A percentile compares a stretch with the other conserved stretches of the same genome.
Evolutionary conservation across 2,329 filamentous ascomycete species (phyloP).

Genomic region (Microsporum ferrugineum): DNA sequence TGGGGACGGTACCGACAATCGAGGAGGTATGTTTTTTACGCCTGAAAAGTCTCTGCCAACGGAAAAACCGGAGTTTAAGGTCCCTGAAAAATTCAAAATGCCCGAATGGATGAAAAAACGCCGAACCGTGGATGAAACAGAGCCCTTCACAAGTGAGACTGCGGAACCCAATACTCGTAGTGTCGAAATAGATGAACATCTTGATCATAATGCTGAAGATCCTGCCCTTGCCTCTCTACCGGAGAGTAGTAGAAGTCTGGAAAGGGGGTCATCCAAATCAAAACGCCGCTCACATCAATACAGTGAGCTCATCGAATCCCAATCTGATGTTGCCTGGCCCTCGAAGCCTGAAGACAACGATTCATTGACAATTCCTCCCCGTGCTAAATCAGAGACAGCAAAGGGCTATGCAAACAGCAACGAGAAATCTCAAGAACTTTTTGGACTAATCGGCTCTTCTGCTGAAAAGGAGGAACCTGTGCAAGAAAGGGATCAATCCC

Average conservation of each 20-base stretch:
- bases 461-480: background rate
- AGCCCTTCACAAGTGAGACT: background rate
- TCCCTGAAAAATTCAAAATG: background rate
- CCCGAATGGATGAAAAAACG: constrained; percentile 8
- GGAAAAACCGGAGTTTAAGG: background rate
- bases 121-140: background rate
- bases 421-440: constrained; percentile 25
- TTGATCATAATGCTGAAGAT: background rate
- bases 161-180: background rate
- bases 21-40: background rate
- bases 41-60: background rate
- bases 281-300: constrained; percentile 19
- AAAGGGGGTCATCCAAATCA: constrained; percentile 18
- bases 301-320: constrained; percentile 18
- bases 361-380: constrained; percentile 25
- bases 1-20: background rate
- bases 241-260: constrained; percentile 16
- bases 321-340: constrained; percentile 15
- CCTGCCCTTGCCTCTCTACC: constrained; percentile 10
- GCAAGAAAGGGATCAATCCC: background rate
- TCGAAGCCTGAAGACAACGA: constrained; percentile 22
- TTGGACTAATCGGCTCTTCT: constrained; percentile 27
- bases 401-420: constrained; percentile 10
- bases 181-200: background rate
- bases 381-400: constrained; percentile 22